A percentile compares a stretch with the other conserved stretches of the same genome.
These are phyloP conservation scores for Microstegium vimineum DNA, from an alignment of 176 grass and related monocot species.

Conservation along the genomic window DNA sequence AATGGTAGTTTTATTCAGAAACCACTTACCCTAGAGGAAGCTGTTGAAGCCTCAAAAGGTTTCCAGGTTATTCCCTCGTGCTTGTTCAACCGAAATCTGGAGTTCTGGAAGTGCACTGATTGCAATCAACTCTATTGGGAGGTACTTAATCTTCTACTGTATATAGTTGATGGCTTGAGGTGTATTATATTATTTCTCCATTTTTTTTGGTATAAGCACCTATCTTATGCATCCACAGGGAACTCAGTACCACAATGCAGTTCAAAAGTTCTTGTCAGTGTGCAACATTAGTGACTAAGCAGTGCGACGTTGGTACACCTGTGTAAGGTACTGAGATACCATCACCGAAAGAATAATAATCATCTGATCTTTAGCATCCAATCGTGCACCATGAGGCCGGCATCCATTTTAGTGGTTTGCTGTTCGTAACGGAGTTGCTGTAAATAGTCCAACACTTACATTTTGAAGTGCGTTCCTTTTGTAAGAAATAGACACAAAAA, in stretches of 20 bases:
- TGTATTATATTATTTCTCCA: background rate
- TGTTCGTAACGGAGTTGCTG: background rate
- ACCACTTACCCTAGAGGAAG: slow-evolving; percentile 79
- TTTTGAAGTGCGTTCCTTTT: background rate
- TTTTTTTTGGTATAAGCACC: slow-evolving; percentile 4
- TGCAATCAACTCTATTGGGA: slow-evolving; percentile 99
- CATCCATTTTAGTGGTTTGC: slow-evolving; percentile 1
- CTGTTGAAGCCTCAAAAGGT: slow-evolving; percentile 82
- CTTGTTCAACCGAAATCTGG: slow-evolving; percentile 80
- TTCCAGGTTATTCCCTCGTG: slow-evolving; percentile 90
- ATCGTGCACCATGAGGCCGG: background rate
- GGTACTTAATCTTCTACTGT: slow-evolving; percentile 45
- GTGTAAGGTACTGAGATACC: background rate
- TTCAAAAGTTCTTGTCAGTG: slow-evolving; percentile 74
- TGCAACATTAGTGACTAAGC: slow-evolving; percentile 87
- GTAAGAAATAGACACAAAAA: background rate
- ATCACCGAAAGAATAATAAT: background rate
- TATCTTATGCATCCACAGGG: slow-evolving; percentile 44
- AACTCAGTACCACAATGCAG: slow-evolving; percentile 93
- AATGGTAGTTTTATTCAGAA: slow-evolving; percentile 98
- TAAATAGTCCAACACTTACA: slow-evolving; percentile 12
- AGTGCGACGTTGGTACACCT: background rate
- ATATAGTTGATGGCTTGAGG: background rate
- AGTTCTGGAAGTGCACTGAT: slow-evolving; percentile 94
- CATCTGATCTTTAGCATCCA: background rate